Evolutionary conservation across 106 monocot species (phyloP), one percentile per base, ranked within the genome.

Genomic region (Amphibolis antarctica): DNA sequence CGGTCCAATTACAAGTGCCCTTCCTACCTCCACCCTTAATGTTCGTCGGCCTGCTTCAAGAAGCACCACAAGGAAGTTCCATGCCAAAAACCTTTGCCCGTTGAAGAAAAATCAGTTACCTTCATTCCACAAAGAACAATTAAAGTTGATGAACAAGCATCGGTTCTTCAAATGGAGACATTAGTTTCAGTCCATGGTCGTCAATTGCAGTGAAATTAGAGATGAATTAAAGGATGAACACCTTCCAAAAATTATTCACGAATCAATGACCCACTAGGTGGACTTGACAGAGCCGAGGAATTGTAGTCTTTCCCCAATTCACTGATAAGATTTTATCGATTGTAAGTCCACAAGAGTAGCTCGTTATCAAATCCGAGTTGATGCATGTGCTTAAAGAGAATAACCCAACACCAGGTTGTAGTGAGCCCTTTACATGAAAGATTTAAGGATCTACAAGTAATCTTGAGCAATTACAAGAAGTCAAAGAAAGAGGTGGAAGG

Each of bases 121-220:
- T 57, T 42, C 44, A 28, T 64, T 36, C 63, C 44, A 60, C 68
- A 69, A 64, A 72, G 43, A 69, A 12, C 64, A 47, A 51, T 62
- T n/a, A 60, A 86, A 71, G 82, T 83, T 14, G 77, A 80, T 53
- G 76, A 77, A 9, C 24, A 63, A 66, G 82, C 65, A 60, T 83
- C 74, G 71, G 54, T 80, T 74, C 67, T 86, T 60, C 56, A 30
- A 25, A 65, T 67, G 28, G 68, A 77, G 12, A 55, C 51, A 59
- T n/a, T n/a, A n/a, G n/a, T 68, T 86, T 26, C 66, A 62, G 29
- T 71, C 74, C 9, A 69, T 82, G 71, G 86, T 82, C 82, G 88
- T 29, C 13, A 70, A 76, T 23, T 78, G 72, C 10, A 55, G 46
- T 17, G 81, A 73, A 53, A 78, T 88, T 9, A 72, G 64, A 77